Base-by-base conservation (phyloP, 2,329 filamentous ascomycete species). In the Sarocladium brachiariae region DNA sequence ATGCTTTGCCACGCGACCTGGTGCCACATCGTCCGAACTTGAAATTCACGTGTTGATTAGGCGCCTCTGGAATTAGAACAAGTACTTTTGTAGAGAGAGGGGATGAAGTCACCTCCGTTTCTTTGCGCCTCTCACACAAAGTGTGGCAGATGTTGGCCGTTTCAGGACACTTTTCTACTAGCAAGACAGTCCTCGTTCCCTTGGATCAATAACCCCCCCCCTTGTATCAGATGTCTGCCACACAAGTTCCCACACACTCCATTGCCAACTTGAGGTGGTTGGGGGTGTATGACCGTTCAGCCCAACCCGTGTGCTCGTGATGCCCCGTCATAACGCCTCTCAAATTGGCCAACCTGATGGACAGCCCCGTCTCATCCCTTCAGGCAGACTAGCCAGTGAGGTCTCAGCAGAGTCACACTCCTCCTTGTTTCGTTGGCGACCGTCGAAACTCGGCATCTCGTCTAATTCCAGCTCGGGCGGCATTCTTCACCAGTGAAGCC, bases 251-350 rank as follows among this genome's bases (percentile, higher is more conserved):
- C 34, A 37, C 11, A n/a, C 16, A 37, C 27, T 30, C 27, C 7
- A 30, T 13, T 30, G 13, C 27, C 13, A 7, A 30, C 13, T 30
- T 7, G 27, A 30, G 7, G 27, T 7, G 27, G 27, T 7, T 7
- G 13, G 27, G 27, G 27, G 27, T 7, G 34, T 8, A 14, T 37
- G n/a, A 18, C 39, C 23, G n/a, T 10, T 19, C 43, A 47, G 43
- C 43, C 16, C 43, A 47, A 33, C 16, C 43, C 11, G 16, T 33
- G 16, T 25, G 19, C 4, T 13, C 19, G 43, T 24, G 10, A 25
- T 25, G 43, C 33, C 25, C 31, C 43, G 43, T 31, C 43, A 47
- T 47, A 25, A 33, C 16, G 43, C 43, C 31, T 47, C 25, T 7
- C 25, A 31, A 19, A 8, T 5, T n/a, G 33, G 9, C 43, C 19